Evolutionary conservation across 2,329 filamentous ascomycete species (phyloP).

Genomic region (Aspergillus awamori): DNA sequence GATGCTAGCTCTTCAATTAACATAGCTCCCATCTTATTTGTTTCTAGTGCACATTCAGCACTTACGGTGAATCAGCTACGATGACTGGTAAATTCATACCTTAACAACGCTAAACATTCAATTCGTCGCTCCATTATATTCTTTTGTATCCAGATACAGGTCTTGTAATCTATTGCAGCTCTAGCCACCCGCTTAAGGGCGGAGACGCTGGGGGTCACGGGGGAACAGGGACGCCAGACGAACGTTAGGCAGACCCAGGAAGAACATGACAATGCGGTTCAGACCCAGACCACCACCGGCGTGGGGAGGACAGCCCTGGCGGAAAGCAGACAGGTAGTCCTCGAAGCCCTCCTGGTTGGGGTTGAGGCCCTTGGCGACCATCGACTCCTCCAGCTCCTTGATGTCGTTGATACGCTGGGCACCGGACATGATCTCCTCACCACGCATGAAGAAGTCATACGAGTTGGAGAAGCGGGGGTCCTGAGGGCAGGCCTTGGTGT

Average conservation of each 20-base stretch:
- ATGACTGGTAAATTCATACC: too few relatives aligned
- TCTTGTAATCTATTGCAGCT: not conserved
- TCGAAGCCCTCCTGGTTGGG: conserved; percentile 62
- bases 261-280: conserved; percentile 69
- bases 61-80: not conserved
- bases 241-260: conserved; percentile 66
- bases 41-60: not conserved
- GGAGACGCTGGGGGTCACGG: conserved; percentile 61
- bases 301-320: conserved; percentile 66
- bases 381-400: conserved; percentile 60
- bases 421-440: conserved; percentile 69
- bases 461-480: conserved; percentile 68
- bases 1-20: too few relatives aligned
- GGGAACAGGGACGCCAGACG: conserved; percentile 65
- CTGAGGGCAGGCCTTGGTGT: conserved; percentile 77
- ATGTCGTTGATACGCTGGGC: conserved; percentile 68
- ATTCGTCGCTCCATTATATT: conserved; percentile 22
- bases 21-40: too few relatives aligned
- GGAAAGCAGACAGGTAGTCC: conserved; percentile 67
- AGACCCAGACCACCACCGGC: conserved; percentile 67
- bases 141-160: conserved; percentile 14
- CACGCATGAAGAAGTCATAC: conserved; percentile 73
- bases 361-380: conserved; percentile 62
- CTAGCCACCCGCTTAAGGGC: conserved; percentile 34
- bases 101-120: conserved; percentile 6